These are phyloP conservation scores for Insectozyma bohioensis DNA, from an alignment of 1,139 yeast species.

Conservation along the genomic window DNA sequence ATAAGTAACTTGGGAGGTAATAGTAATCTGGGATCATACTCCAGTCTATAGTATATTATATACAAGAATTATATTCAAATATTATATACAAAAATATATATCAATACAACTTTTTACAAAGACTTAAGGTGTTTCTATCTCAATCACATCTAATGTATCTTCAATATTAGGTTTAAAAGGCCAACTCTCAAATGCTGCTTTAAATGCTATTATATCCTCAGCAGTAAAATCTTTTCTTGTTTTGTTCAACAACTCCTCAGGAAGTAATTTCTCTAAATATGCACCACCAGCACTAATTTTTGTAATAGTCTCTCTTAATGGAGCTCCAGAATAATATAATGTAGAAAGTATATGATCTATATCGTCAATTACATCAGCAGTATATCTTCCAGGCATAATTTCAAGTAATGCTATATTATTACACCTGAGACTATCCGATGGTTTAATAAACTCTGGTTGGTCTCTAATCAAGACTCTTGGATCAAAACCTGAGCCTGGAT, in stretches of 20 bases:
- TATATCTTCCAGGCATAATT: constrained; percentile 52
- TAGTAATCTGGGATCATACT: not conserved
- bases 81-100: constrained; percentile 4
- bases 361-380: constrained; percentile 63
- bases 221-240: constrained; percentile 49
- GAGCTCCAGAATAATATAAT: constrained; percentile 6
- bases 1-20: not conserved
- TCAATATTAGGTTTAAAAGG: constrained; percentile 71
- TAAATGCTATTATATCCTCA: constrained; percentile 53
- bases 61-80: not conserved
- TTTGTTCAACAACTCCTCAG: constrained; percentile 39
- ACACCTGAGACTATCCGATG: not conserved
- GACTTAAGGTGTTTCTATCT: not conserved
- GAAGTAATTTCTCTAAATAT: constrained; percentile 41
- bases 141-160: constrained; percentile 16
- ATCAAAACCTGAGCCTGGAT: constrained; percentile 34
- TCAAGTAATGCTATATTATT: constrained; percentile 51
- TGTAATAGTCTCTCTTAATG: constrained; percentile 46
- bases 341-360: constrained; percentile 62
- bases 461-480: constrained; percentile 37
- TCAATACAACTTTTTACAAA: not conserved
- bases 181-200: constrained; percentile 65
- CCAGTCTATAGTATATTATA: not conserved
- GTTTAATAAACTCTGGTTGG: constrained; percentile 34
- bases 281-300: constrained; percentile 83